Evolutionary conservation across 768 basidiomycete genomes (phyloP), one percentile per base, ranked within the genome.

Genomic region (Sarcomyxa edulis): DNA sequence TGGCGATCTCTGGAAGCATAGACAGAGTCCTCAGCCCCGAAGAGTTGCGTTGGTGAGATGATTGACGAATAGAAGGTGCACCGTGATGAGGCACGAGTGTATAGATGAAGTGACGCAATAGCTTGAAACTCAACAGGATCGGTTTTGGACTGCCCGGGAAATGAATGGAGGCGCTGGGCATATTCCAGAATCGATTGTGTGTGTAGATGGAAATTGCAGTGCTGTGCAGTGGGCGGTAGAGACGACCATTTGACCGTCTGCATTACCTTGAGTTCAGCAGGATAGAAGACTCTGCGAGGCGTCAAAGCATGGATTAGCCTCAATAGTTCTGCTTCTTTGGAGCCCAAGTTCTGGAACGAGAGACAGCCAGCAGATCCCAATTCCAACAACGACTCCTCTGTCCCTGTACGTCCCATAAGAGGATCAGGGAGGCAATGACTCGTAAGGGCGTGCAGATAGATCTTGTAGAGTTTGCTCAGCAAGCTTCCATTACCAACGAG

Each of bases 391-490:
- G 72, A 71, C 32, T 72, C 61, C 27, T 69, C 62, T 1, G 64
- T 62, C 3, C 74, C 74, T 0, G 65, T 67, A 6, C 63, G 62
- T 12, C 48, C 46, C 1, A 65, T 69, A 14, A 76, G 53, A 3
- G 69, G 67, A 49, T 76, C 73, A 8, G 58, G 54, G 11, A 66
- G 49, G 32, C 60, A 60, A 30, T 64, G 59, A 19, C 65, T 64
- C 2, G 63, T 72, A 3, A 71, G 40, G 12, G 68, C 66, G 30
- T 76, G 74, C 11, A 76, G 54, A 35, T 69, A 69, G 2, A 62
- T 54, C 32, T 55, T 56, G 38, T 58, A 70, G 6, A 72, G 51
- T 24, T 49, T 51, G 42, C 54, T 52, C 5, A 45, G 44, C 16
- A 62, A 42, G 42, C 40, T 35, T 52, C 55, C 37, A 51, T 48